Percentiles rank a stretch among this genome's conserved stretches.
Conservation (phyloP, 73 alveolate species). For the Paramecium bursaria region DNA sequence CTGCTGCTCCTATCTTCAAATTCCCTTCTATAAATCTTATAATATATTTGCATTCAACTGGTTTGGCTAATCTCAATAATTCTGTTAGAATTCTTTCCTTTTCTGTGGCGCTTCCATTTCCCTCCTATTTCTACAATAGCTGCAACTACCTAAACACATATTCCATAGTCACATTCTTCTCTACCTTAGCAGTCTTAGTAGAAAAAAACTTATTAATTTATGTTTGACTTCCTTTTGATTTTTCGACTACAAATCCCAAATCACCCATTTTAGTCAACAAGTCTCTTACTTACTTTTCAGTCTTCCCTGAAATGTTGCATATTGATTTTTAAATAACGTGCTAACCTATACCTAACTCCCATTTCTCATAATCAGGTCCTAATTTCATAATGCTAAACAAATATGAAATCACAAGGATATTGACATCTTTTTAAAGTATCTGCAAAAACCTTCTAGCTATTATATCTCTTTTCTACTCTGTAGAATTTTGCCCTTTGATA, state of each 20-base stretch:
- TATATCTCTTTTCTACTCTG: slow-evolving; percentile 20
- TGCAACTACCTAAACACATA: slow-evolving; percentile 69
- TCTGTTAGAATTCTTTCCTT: slow-evolving; percentile 85
- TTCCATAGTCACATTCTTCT: slow-evolving; percentile 55
- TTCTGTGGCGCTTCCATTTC: slow-evolving; percentile 84
- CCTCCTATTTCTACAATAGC: slow-evolving; percentile 78
- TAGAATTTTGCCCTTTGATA: slow-evolving; percentile 54
- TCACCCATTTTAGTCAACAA: slow-evolving; percentile 90
- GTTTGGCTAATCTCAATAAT: slow-evolving; percentile 87
- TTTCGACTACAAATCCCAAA: slow-evolving; percentile 93
- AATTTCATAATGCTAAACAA: slow-evolving; percentile 93
- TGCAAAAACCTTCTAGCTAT: slow-evolving; percentile 13
- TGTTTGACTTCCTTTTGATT: slow-evolving; percentile 87
- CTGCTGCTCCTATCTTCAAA: slow-evolving; percentile 97
- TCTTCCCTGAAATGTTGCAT: slow-evolving; percentile 90
- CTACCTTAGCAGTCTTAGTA: slow-evolving; percentile 74
- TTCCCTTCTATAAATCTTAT: slow-evolving; percentile 94
- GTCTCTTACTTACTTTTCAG: slow-evolving; percentile 88
- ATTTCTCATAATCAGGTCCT: slow-evolving; percentile 95
- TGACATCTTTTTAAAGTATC: slow-evolving; percentile 3
- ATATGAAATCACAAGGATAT: slow-evolving; percentile 64
- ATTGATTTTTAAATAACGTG: slow-evolving; percentile 91
- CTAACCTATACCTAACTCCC: slow-evolving; percentile 97
- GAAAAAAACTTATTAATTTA: slow-evolving; percentile 84
- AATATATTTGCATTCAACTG: slow-evolving; percentile 92